Conservation (phyloP, 2,329 filamentous ascomycete genomes). For the Penicillium sp. region DNA sequence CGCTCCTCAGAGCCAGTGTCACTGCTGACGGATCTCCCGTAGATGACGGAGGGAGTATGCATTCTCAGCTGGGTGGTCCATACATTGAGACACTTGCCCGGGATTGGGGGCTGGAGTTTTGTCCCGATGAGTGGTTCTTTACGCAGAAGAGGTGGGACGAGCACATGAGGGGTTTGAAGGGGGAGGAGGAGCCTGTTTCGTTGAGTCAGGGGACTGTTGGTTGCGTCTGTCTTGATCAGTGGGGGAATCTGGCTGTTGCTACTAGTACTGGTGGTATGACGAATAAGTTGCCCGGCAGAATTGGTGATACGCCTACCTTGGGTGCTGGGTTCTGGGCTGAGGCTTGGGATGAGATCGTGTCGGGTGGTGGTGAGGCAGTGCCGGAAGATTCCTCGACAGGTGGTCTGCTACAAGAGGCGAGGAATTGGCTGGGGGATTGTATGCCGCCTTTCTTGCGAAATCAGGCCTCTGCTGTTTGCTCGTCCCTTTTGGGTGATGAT, state of each 20-base stretch:
- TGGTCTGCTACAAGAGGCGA: constrained; percentile 1
- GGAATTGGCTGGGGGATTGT: constrained; percentile 15
- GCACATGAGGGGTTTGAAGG: constrained; percentile 60
- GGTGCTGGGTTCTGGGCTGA: constrained; percentile 91
- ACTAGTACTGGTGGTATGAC: constrained; percentile 74
- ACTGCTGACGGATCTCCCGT: constrained; percentile 59
- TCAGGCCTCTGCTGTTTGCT: not conserved
- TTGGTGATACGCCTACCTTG: constrained; percentile 80
- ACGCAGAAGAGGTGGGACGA: constrained; percentile 77
- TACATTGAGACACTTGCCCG: constrained; percentile 67
- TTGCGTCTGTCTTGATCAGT: constrained; percentile 74
- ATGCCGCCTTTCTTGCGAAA: constrained; percentile 6
- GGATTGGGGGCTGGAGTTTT: constrained; percentile 62
- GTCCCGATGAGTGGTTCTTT: constrained; percentile 71
- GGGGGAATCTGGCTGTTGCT: constrained; percentile 67
- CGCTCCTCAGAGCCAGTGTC: constrained; percentile 54
- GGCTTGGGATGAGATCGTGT: constrained; percentile 58
- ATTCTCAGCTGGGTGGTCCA: constrained; percentile 66
- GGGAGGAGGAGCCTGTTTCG: constrained; percentile 21
- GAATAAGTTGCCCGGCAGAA: constrained; percentile 80
- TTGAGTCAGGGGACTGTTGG: constrained; percentile 81
- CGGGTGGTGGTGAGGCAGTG: not conserved
- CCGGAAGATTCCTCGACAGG: not conserved
- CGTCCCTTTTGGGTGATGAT: not conserved
- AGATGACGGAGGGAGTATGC: constrained; percentile 42